phyloP scores from a whole-genome alignment of 352 stramenopile genomes.

The Pythium pectinolyticum region DNA sequence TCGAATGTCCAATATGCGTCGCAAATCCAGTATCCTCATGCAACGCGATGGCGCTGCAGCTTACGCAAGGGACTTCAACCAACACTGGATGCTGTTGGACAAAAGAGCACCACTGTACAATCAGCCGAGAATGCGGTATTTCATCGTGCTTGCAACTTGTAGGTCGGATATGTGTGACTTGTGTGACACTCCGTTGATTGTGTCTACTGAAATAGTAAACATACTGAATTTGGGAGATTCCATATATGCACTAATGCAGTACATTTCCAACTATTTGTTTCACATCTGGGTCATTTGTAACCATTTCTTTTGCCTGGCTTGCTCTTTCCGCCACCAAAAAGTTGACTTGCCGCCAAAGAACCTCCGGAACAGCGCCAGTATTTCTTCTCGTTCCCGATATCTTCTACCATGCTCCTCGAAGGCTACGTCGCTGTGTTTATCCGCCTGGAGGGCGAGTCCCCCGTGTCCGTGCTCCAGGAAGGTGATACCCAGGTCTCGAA shows the following conservation, averaged over 20 bases:
- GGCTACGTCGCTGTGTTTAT: constrained; percentile 58
- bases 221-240: background rate
- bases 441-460: constrained; percentile 40
- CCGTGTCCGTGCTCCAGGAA: constrained; percentile 51
- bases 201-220: background rate
- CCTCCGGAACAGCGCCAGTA: background rate
- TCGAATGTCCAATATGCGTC: too few relatives aligned
- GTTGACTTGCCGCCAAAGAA: background rate
- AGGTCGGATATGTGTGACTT: too few relatives aligned
- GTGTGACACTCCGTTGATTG: too few relatives aligned
- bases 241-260: too few relatives aligned
- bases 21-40: too few relatives aligned
- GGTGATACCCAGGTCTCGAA: constrained; percentile 38
- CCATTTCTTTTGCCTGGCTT: background rate
- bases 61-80: too few relatives aligned
- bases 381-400: background rate
- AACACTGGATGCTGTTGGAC: too few relatives aligned
- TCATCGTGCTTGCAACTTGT: too few relatives aligned
- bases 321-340: constrained; percentile 6
- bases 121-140: too few relatives aligned
- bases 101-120: too few relatives aligned
- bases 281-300: constrained; percentile 6
- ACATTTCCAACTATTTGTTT: too few relatives aligned
- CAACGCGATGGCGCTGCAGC: too few relatives aligned
- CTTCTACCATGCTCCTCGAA: constrained; percentile 35